Conservation (phyloP, 2,329 filamentous ascomycete genomes). For the Epichloe coenophiala region DNA sequence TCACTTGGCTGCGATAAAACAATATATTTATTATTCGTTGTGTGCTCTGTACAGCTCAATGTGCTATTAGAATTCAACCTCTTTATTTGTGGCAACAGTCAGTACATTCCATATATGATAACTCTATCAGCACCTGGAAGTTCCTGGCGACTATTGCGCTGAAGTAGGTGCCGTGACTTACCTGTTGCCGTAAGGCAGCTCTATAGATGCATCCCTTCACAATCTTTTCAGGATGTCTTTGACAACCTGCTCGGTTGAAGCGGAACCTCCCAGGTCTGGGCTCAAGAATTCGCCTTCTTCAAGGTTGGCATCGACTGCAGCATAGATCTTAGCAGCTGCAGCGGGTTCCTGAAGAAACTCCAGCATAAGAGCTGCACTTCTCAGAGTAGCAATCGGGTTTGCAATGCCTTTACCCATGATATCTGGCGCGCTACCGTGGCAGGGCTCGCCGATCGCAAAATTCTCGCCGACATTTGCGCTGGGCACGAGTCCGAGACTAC, state of each 20-base stretch:
- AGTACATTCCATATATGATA: no score
- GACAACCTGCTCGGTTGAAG: slow-evolving; percentile 75
- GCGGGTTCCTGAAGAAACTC: slow-evolving; percentile 84
- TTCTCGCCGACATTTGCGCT: slow-evolving; percentile 88
- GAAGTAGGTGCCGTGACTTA: not conserved
- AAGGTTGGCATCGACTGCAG: slow-evolving; percentile 80
- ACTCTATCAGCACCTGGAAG: not conserved
- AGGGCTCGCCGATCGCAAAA: slow-evolving; percentile 95
- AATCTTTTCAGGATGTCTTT: slow-evolving; percentile 74
- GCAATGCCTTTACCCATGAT: slow-evolving; percentile 88
- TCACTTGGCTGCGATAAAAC: no score
- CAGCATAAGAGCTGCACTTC: slow-evolving; percentile 86
- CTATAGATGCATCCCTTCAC: slow-evolving; percentile 28
- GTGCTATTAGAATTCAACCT: no score
- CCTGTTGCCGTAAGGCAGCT: not conserved
- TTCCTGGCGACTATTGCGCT: no score
- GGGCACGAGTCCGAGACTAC: slow-evolving; percentile 81
- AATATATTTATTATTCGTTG: no score
- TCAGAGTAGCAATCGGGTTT: slow-evolving; percentile 89
- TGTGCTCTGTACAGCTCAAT: no score
- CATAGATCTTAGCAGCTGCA: slow-evolving; percentile 81
- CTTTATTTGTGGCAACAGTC: no score
- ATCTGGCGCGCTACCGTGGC: slow-evolving; percentile 90
- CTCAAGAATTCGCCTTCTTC: slow-evolving; percentile 70
- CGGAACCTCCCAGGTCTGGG: slow-evolving; percentile 81